Evolutionary conservation across 441 rosid genomes (phyloP).

Genomic region (Mallotus repandus): DNA sequence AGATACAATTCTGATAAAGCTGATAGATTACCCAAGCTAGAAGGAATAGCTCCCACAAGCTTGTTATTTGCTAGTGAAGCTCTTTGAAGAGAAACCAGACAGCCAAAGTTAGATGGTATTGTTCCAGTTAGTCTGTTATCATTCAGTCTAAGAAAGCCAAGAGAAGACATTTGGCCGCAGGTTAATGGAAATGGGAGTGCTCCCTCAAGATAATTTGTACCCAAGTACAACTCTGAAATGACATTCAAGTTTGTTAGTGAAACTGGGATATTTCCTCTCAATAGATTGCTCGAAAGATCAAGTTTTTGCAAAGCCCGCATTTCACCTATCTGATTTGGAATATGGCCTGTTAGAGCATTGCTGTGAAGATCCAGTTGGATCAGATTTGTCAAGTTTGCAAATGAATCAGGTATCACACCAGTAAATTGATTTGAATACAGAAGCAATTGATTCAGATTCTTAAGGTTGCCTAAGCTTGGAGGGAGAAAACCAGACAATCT

Average conservation of each 20-base stretch:
- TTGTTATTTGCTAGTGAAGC: conserved; percentile 48
- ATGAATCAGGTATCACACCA: conserved; percentile 38
- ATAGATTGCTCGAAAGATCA: conserved; percentile 46
- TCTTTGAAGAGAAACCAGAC: conserved; percentile 44
- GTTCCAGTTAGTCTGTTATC: conserved; percentile 43
- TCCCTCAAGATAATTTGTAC: conserved; percentile 44
- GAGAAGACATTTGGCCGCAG: conserved; percentile 38
- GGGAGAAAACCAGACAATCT: conserved; percentile 46
- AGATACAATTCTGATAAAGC: conserved; percentile 51
- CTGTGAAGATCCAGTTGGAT: conserved; percentile 44
- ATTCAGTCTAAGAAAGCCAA: conserved; percentile 46
- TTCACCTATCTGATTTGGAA: conserved; percentile 40
- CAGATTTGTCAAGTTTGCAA: conserved; percentile 40
- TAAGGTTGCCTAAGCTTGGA: conserved; percentile 37
- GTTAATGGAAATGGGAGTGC: conserved; percentile 39
- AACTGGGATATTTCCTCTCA: conserved; percentile 40
- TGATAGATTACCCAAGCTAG: conserved; percentile 40
- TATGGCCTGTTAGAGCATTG: conserved; percentile 38
- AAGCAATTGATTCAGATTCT: conserved; percentile 35
- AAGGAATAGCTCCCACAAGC: conserved; percentile 48
- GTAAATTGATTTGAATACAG: conserved; percentile 42
- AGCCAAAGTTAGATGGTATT: conserved; percentile 37
- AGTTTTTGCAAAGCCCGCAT: conserved; percentile 41
- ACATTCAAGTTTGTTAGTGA: conserved; percentile 36
- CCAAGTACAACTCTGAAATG: conserved; percentile 46